phyloP scores from a whole-genome alignment of 2,329 filamentous ascomycete genomes.

The Berkeleyomyces rouxiae region DNA sequence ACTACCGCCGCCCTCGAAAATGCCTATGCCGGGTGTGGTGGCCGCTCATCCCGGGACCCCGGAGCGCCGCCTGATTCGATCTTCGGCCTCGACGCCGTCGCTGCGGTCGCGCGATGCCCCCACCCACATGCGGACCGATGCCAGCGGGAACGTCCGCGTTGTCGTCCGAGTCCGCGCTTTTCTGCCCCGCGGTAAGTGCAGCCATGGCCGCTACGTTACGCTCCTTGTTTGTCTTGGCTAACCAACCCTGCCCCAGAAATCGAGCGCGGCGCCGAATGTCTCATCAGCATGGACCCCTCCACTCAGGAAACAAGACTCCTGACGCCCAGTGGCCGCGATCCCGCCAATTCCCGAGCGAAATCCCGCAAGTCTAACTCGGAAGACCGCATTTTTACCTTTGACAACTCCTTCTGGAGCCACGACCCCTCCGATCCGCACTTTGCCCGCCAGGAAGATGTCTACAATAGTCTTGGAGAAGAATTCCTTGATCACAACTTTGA shows the following conservation, averaged over 20 bases:
- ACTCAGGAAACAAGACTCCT: conserved; percentile 72
- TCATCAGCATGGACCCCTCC: conserved; percentile 79
- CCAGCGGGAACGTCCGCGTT: conserved; percentile 64
- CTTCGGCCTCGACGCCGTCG: conserved; percentile 63
- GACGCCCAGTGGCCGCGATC: conserved; percentile 42
- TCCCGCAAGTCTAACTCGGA: conserved; percentile 55
- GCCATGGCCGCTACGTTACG: not conserved
- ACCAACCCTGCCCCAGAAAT: conserved; percentile 41
- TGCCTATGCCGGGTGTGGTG: conserved; percentile 26
- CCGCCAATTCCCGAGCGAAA: conserved; percentile 40
- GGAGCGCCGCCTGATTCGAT: conserved; percentile 30
- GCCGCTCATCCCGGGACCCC: conserved; percentile 27
- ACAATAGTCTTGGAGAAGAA: conserved; percentile 85
- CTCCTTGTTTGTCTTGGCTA: not conserved
- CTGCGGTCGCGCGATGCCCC: conserved; percentile 56
- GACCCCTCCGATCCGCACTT: conserved; percentile 65
- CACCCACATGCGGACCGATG: conserved; percentile 37
- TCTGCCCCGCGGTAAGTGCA: conserved; percentile 51
- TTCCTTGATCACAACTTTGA: conserved; percentile 99
- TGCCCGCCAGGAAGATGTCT: conserved; percentile 81
- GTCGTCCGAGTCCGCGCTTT: conserved; percentile 70
- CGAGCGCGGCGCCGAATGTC: conserved; percentile 62
- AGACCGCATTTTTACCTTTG: conserved; percentile 86
- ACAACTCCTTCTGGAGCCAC: conserved; percentile 98
- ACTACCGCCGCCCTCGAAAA: conserved; percentile 17